Conservation (phyloP, 352 stramenopile species). For the Pythium aquatile region DNA sequence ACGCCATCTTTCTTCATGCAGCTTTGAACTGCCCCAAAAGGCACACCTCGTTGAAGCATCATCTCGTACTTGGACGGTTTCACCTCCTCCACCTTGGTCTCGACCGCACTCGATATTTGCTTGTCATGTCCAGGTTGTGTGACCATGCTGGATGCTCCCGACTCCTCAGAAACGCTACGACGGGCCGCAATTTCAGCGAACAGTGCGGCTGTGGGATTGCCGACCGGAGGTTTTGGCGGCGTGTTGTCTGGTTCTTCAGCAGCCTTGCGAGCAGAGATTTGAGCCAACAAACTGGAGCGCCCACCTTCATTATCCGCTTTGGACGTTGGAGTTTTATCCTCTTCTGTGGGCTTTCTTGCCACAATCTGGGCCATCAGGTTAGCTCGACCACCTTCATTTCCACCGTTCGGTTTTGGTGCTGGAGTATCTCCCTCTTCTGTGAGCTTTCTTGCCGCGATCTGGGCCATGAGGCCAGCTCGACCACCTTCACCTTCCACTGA, state of each 20-base stretch:
- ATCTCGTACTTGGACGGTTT: constrained; percentile 44
- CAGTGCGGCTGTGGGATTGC: constrained; percentile 1
- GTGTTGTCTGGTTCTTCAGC: neutral
- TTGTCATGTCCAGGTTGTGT: neutral
- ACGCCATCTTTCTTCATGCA: constrained; percentile 68
- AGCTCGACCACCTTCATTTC: neutral
- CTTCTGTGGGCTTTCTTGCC: neutral
- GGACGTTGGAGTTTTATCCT: neutral
- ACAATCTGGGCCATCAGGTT: neutral
- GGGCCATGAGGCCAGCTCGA: neutral
- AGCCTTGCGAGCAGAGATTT: neutral
- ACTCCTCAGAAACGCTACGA: neutral
- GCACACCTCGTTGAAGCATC: constrained; percentile 70
- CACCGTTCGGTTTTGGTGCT: neutral
- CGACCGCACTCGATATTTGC: neutral
- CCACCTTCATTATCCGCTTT: neutral
- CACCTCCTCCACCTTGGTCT: neutral
- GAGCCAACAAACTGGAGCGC: neutral
- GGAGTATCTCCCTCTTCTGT: neutral
- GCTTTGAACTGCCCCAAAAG: constrained; percentile 69
- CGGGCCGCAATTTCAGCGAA: constrained; percentile 20
- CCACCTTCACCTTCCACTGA: neutral
- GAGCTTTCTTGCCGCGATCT: constrained; percentile 1
- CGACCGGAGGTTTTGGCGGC: neutral
- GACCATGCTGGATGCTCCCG: neutral